A percentile compares a stretch with the other conserved stretches of the same genome.
phyloP scores from a whole-genome alignment of 345 rosid species.

The Gossypium australe region DNA sequence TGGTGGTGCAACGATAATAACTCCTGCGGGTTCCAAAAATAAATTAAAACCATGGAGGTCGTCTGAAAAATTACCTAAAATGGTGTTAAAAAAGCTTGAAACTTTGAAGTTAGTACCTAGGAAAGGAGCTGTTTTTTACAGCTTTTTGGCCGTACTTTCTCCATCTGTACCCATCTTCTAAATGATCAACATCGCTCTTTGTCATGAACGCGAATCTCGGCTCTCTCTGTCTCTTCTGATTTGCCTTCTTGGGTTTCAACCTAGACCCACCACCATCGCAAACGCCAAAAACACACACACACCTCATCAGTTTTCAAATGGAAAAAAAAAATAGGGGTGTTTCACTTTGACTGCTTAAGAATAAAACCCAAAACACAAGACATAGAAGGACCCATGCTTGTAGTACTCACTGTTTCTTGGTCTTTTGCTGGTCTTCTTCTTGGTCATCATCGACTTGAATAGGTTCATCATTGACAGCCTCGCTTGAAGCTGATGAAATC shows the following conservation, averaged over 20 bases:
- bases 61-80: neutral
- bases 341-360: neutral
- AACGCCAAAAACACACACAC: neutral
- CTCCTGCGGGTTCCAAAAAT: constrained; percentile 40
- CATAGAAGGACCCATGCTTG: neutral
- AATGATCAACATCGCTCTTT: constrained; percentile 96
- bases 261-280: constrained; percentile 28
- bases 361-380: neutral
- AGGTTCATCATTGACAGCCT: constrained; percentile 46
- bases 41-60: constrained; percentile 8
- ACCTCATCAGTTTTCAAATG: constrained; percentile 10
- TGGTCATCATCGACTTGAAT: constrained; percentile 34
- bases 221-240: constrained; percentile 75
- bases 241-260: constrained; percentile 67
- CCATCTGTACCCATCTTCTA: constrained; percentile 98
- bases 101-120: constrained; percentile 55
- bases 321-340: no score
- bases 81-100: neutral
- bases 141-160: constrained; percentile 99
- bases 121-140: constrained; percentile 90
- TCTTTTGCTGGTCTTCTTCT: constrained; percentile 39
- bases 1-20: constrained; percentile 92
- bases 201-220: constrained; percentile 96
- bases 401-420: constrained; percentile 41
- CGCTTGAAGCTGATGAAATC: constrained; percentile 82